Percentiles rank a stretch among this genome's conserved stretches.
These are phyloP conservation scores for Podaxis sp. DNA, from an alignment of 768 basidiomycete species.

Conservation along the genomic window DNA sequence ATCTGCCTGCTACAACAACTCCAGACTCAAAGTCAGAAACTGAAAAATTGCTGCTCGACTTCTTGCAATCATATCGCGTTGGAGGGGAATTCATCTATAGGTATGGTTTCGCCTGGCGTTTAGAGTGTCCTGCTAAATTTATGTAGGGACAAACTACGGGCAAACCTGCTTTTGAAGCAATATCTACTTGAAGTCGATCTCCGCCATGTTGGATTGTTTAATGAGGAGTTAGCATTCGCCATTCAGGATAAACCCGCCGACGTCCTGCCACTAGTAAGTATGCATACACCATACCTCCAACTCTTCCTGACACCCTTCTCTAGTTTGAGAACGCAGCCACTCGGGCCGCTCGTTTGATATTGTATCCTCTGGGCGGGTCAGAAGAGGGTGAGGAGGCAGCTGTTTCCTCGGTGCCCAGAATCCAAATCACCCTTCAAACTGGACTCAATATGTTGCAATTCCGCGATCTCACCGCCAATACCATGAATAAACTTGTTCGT, in stretches of 20 bases:
- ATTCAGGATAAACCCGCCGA: constrained; percentile 91
- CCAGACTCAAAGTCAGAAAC: constrained; percentile 79
- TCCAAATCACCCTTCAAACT: constrained; percentile 89
- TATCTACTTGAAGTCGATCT: constrained; percentile 86
- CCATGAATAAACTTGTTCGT: constrained; percentile 94
- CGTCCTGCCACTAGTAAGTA: constrained; percentile 77
- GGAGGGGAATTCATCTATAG: constrained; percentile 92
- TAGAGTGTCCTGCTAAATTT: constrained; percentile 19
- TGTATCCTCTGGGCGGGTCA: constrained; percentile 72
- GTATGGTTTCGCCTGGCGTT: constrained; percentile 35
- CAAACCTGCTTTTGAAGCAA: constrained; percentile 86
- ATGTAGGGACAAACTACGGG: constrained; percentile 78
- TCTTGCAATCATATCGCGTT: constrained; percentile 84
- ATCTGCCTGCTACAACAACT: constrained; percentile 48
- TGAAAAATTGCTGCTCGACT: constrained; percentile 79
- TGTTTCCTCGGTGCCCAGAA: constrained; percentile 49
- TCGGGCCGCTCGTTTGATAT: constrained; percentile 76
- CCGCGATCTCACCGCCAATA: constrained; percentile 89
- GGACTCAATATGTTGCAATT: constrained; percentile 92
- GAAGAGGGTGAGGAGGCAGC: constrained; percentile 40
- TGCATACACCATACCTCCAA: background rate
- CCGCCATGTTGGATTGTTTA: constrained; percentile 74
- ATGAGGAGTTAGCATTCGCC: constrained; percentile 90
- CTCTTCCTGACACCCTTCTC: background rate
- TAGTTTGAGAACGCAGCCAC: constrained; percentile 94